A percentile compares a stretch with the other conserved stretches of the same genome.
Evolutionary conservation across 2,329 filamentous ascomycete genomes (phyloP).

Genomic region (Rhinocladiella mackenziei): DNA sequence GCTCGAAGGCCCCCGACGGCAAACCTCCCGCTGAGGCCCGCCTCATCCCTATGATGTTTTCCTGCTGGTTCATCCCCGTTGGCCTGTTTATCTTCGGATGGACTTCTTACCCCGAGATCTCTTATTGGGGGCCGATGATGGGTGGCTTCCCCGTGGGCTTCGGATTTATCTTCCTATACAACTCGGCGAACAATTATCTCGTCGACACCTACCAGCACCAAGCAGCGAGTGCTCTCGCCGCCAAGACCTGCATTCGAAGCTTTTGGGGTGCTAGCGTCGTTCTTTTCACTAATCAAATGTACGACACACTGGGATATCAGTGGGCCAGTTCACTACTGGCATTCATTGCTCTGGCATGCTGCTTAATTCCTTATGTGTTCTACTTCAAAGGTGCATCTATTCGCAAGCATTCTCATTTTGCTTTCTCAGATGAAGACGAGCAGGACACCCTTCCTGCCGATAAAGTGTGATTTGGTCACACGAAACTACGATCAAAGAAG

Average conservation of each 20-base stretch:
- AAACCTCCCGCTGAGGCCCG: conserved; percentile 72
- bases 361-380: conserved; percentile 77
- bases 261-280: conserved; percentile 76
- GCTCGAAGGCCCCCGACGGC: conserved; percentile 57
- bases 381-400: conserved; percentile 72
- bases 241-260: conserved; percentile 83
- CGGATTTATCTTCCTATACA: conserved; percentile 80
- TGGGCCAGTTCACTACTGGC: conserved; percentile 72
- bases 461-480: conserved; percentile 24
- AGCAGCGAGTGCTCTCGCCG: conserved; percentile 78
- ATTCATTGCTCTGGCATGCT: conserved; percentile 72
- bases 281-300: conserved; percentile 80
- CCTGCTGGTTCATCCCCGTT: conserved; percentile 68
- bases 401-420: conserved; percentile 65
- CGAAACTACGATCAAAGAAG: too few relatives aligned
- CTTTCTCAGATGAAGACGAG: conserved; percentile 59
- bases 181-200: conserved; percentile 71
- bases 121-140: conserved; percentile 68
- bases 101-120: conserved; percentile 56
- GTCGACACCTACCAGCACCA: conserved; percentile 81
- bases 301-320: conserved; percentile 64
- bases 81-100: conserved; percentile 66
- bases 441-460: conserved; percentile 2
- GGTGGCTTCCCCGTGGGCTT: conserved; percentile 71
- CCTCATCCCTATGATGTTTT: conserved; percentile 76